Conservation (phyloP, 768 basidiomycete genomes). For the Boletus insuetus region DNA sequence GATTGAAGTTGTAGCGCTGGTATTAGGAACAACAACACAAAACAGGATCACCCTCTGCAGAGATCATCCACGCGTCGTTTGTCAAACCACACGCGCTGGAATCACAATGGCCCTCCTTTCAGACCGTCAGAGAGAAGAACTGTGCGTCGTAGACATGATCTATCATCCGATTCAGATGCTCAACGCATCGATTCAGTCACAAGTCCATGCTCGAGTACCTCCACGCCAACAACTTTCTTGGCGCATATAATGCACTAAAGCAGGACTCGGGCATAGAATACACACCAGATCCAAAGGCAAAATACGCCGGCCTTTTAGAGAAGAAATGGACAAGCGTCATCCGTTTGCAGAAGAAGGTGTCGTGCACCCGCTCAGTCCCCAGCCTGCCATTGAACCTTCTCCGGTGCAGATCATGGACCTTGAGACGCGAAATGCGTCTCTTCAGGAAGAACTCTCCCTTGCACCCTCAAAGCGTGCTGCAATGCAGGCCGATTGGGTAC, state of each 20-base stretch:
- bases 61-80: not conserved
- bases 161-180: constrained; percentile 3
- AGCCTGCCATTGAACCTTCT: constrained; percentile 6
- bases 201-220: constrained; percentile 82
- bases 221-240: constrained; percentile 59
- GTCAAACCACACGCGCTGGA: constrained; percentile 5
- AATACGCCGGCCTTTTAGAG: constrained; percentile 83
- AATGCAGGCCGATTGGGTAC: constrained; percentile 82
- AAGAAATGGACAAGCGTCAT: constrained; percentile 99
- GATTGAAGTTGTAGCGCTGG: not conserved
- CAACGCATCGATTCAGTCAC: constrained; percentile 47
- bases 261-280: constrained; percentile 57
- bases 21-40: constrained; percentile 32
- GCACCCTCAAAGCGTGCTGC: constrained; percentile 51
- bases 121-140: constrained; percentile 46
- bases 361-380: constrained; percentile 12
- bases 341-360: constrained; percentile 90
- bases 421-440: constrained; percentile 76
- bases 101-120: constrained; percentile 41
- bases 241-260: constrained; percentile 60
- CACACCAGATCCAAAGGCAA: constrained; percentile 81
- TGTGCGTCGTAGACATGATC: constrained; percentile 34
- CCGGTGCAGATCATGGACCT: constrained; percentile 85
- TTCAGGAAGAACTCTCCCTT: constrained; percentile 67
- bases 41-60: constrained; percentile 33